Evolutionary conservation across 2,329 filamentous ascomycete genomes (phyloP), one percentile per base, ranked within the genome.

Genomic region (Cercospora zeina): DNA sequence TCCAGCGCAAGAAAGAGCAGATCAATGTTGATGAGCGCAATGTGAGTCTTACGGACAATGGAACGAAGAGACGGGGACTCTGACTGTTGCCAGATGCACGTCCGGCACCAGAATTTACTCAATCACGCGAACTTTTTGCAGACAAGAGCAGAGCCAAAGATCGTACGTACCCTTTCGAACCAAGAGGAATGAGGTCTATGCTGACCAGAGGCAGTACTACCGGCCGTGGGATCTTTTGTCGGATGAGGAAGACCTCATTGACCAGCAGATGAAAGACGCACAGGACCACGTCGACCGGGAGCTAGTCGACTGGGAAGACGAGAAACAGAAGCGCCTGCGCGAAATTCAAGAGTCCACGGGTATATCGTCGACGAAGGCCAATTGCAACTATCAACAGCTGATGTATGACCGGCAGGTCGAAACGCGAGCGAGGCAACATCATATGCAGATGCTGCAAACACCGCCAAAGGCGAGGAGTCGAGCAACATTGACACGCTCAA

Each of bases 181-280:
- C 13, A 14, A 39, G 31, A n/a, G 13, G 7, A 39, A 13, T 21
- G 9, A 16, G 31, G 2, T 34, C 31, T 19, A 1, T 42, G 24
- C 54, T 63, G 14, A 67, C 58, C 31, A 24, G 19, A 73, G 68
- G 45, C 67, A 96, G 91, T 93, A 89, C 75, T 97, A 95, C 76
- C 87, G 88, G 50, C 93, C 93, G 0, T 96, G 89, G 88, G 87
- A 91, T 69, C 81, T 90, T 60, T 86, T 85, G 33, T 75, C 79
- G 4, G 81, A 85, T 49, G 89, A 97, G 74, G 85, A 93, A 74
- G 83, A 86, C 4, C 80, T 76, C 10, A 90, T 97, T 72, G 83
- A 87, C 50, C 79, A 83, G 4, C 93, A 96, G 74, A 81, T 91
- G 30, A 80, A 82, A 51, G 84, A 88, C 57, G 85, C 84, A 14